Base-by-base conservation (phyloP, 2,329 filamentous ascomycete genomes). In the Claviceps capensis region DNA sequence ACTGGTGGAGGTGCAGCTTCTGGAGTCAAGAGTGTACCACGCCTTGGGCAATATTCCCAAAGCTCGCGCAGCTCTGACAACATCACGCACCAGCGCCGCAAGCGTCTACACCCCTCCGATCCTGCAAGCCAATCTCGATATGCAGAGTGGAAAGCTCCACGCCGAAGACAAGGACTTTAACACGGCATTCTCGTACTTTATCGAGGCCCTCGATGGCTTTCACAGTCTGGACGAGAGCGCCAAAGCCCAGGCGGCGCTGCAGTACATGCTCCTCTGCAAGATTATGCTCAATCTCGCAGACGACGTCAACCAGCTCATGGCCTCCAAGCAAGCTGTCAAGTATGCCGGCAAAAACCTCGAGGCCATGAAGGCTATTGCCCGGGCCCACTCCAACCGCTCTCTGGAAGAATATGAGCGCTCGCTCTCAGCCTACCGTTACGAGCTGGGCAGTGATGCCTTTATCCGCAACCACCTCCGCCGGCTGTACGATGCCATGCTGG, bases 181-280 rank as follows among this genome's bases (percentile, higher is more conserved):
- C 74, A 98, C 93, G 26, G 88, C 93, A 48, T 98, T 86, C 71
- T 96, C 90, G 48, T 98, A 98, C 77, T 98, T 98, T 70, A 97
- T 98, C 69, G 93, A 98, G 73, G 93, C 94, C 2, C 82, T 98
- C 57, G 93, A 98, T 67, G 93, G 93, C 55, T 98, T 97, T 71
- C 88, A 93, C 71, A 84, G 85, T 47, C 89, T 95, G 68, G 93
- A 98, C 60, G 89, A 95, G 66, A 74, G 83, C 41, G 73, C 78
- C 57, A 89, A 90, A 71, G 93, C 94, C n/a, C 94, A 91, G n/a
- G 88, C 91, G 13, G 89, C 93, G 11, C 76, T 98, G 58, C 93
- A 98, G 75, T 98, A 98, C 77, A 98, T 98, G 93, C 81, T 98
- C 51, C 83, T 98, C 38, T 97, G 93, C 82, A 98, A 98, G 76